Percentiles rank a stretch among this genome's conserved stretches.
Evolutionary conservation across 2,329 filamentous ascomycete genomes (phyloP).

Genomic region (Ophiostoma sp.): DNA sequence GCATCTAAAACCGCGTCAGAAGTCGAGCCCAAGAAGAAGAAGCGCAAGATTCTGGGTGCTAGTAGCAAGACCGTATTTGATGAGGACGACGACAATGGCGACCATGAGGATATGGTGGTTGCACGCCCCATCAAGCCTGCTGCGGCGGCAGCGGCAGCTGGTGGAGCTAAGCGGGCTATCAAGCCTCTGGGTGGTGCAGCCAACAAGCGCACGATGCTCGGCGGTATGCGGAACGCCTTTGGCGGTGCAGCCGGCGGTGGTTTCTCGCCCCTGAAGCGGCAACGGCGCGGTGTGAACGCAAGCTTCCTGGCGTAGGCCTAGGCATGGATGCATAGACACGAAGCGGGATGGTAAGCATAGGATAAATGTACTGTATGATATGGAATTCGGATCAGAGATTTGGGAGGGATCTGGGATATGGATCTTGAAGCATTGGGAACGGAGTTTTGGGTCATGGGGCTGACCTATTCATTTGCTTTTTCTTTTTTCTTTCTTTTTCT

Average conservation of each 20-base stretch:
- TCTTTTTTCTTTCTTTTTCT: too few relatives aligned
- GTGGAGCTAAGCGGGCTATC: conserved; percentile 27
- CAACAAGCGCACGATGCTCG: conserved; percentile 32
- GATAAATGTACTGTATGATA: background rate
- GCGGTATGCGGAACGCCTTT: conserved; percentile 44
- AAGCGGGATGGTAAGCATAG: background rate
- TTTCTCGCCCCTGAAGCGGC: conserved; percentile 70
- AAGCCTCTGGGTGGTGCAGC: conserved; percentile 27
- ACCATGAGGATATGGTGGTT: conserved; percentile 8
- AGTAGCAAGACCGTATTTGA: conserved; percentile 65
- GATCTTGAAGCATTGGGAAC: background rate
- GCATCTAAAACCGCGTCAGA: conserved; percentile 28
- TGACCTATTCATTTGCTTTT: background rate
- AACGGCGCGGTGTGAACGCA: conserved; percentile 57
- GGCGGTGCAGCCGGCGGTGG: conserved; percentile 31
- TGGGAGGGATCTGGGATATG: background rate
- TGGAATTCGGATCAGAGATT: too few relatives aligned
- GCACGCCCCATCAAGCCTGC: conserved; percentile 9
- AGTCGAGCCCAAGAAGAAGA: conserved; percentile 56
- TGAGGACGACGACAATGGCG: conserved; percentile 54
- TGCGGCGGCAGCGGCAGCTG: conserved; percentile 17
- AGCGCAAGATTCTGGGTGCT: conserved; percentile 63
- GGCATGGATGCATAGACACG: background rate
- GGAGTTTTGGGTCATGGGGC: conserved; percentile 5
- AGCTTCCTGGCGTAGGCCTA: conserved; percentile 47